Conservation (phyloP, 2,329 filamentous ascomycete species). For the Colletotrichum sp. region DNA sequence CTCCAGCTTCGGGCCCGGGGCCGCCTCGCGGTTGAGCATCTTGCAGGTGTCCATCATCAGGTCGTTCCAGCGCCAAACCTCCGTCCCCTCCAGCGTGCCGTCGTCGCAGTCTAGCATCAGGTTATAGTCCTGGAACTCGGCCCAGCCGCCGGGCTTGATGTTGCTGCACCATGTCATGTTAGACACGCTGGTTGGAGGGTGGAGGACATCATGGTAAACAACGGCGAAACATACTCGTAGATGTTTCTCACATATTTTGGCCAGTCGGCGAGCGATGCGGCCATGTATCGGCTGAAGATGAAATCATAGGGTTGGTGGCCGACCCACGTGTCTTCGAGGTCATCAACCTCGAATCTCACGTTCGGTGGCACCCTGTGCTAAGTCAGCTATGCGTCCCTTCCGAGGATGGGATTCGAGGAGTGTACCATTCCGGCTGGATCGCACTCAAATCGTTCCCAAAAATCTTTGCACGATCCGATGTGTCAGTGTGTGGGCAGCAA, state of each 20-base stretch:
- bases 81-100: background rate
- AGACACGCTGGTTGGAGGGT: no score
- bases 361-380: background rate
- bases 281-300: background rate
- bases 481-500: background rate
- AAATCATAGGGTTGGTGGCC: background rate
- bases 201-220: no score
- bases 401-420: background rate
- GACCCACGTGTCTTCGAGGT: background rate
- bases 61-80: background rate
- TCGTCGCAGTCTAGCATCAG: background rate
- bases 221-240: background rate
- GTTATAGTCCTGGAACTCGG: background rate
- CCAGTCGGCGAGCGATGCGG: background rate
- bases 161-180: background rate
- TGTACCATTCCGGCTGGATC: background rate
- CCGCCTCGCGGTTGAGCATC: background rate
- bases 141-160: background rate
- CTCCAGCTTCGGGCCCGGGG: background rate
- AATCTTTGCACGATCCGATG: background rate
- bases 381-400: background rate
- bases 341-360: background rate
- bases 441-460: background rate
- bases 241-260: background rate
- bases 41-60: background rate